Conservation (phyloP, 139 green algal species). For the Chlamydomonas asymmetrica region DNA sequence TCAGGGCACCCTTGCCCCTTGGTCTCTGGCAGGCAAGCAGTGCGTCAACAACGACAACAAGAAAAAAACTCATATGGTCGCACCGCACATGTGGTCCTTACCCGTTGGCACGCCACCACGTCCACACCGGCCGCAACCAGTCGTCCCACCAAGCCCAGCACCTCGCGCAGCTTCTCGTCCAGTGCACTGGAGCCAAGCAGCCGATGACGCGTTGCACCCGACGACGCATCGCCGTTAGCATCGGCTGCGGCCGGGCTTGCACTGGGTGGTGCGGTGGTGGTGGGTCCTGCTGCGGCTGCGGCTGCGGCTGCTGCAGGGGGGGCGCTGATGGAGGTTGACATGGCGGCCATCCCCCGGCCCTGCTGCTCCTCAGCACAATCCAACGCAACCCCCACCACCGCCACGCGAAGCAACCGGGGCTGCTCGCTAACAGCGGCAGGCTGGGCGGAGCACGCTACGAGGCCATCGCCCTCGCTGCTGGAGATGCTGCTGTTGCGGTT, state of each 20-base stretch:
- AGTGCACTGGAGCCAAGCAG: not conserved
- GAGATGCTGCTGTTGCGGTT: slow-evolving; percentile 4
- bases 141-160: not conserved
- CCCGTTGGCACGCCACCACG: slow-evolving; percentile 23
- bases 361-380: no score
- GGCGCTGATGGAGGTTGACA: not conserved
- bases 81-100: no score
- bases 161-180: not conserved
- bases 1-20: no score
- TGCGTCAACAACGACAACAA: no score
- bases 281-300: not conserved
- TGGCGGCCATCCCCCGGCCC: not conserved
- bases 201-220: not conserved
- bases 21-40: no score
- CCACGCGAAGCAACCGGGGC: no score
- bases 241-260: not conserved
- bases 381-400: no score
- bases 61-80: no score
- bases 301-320: slow-evolving; percentile 1
- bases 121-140: not conserved
- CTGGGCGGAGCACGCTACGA: not conserved
- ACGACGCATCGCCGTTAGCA: not conserved
- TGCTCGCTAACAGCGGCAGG: no score
- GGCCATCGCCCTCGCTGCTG: slow-evolving; percentile 1
- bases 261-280: not conserved